Base-by-base conservation (phyloP, 805 yeast genomes). In the Saturnispora serradocipensis region DNA sequence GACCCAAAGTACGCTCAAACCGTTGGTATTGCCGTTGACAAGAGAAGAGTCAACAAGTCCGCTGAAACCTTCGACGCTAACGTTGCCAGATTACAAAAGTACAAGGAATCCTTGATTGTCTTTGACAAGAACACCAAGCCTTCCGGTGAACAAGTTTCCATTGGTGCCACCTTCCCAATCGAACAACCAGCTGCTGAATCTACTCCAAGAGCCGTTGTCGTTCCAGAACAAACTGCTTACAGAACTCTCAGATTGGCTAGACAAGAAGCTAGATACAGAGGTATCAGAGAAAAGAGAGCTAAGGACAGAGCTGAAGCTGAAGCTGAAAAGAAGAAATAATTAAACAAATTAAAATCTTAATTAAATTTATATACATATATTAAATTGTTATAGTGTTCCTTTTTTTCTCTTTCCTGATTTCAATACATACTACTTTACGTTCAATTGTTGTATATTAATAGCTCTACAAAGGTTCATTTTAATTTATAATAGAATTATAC, bases 21-120 rank as follows among this genome's bases (percentile, higher is more conserved):
- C 70, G 75, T 93, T 67, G 99, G 99, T 76, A 88, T 93, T 70
- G 88, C 99, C 67, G 98, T 91, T 71, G 99, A 93, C 82, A 96
- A 88, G 91, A 91, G 99, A 84, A 90, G 99, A 80, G 91, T 85
- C 74, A 93, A 93, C 95, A 90, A 88, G 81, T 84, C 90, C 68
- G 86, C 86, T 68, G 99, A 90, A 81, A 89, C 86, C 70, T 88
- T 89, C 67, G 93, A 91, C 72, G 77, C 81, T 66, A 93, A 93
- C 79, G 97, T 93, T 69, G 87, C 82, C 74, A 88, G 99, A 83
- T 85, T 93, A 75, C 78, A 87, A 80, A 96, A 88, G 76, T 93
- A 88, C 95, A 81, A 84, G 78, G 78, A 95, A 69, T 90, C 91
- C 78, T 82, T 93, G 75, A 90, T 93, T 68, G 84, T 93, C 71